Percentiles rank a stretch among this genome's conserved stretches.
Evolutionary conservation across 2,329 filamentous ascomycete genomes (phyloP).

Genomic region (Penicillium sclerotiorum): DNA sequence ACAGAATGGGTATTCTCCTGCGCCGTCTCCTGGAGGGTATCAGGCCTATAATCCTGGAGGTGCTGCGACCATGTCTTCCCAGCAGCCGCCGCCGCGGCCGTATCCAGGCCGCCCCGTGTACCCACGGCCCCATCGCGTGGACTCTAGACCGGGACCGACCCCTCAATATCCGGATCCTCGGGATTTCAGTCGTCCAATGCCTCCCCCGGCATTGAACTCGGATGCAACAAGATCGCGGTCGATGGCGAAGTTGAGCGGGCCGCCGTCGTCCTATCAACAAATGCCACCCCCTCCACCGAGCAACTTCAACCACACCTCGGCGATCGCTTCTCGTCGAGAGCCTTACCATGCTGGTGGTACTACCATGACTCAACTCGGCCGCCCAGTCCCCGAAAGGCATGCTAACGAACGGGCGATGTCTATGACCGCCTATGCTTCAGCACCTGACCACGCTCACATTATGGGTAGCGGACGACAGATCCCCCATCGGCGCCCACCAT

Average conservation of each 20-base stretch:
- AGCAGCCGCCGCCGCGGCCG: conserved; percentile 64
- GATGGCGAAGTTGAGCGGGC: conserved; percentile 74
- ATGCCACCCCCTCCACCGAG: conserved; percentile 53
- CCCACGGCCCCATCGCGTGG: conserved; percentile 70
- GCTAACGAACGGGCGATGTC: conserved; percentile 97
- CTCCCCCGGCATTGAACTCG: conserved; percentile 74
- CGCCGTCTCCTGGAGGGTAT: conserved; percentile 44
- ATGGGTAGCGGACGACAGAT: conserved; percentile 86
- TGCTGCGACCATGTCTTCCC: conserved; percentile 41
- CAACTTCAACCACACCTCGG: conserved; percentile 67
- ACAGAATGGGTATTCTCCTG: conserved; percentile 41
- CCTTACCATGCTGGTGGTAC: conserved; percentile 67
- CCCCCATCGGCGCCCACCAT: conserved; percentile 70
- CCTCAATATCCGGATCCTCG: conserved; percentile 62
- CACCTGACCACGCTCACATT: conserved; percentile 78
- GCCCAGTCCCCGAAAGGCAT: conserved; percentile 86
- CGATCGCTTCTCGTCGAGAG: conserved; percentile 76
- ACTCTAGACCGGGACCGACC: conserved; percentile 58
- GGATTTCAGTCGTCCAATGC: conserved; percentile 59
- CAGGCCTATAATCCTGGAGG: conserved; percentile 38
- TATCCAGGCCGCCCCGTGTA: conserved; percentile 70
- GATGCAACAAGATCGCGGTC: conserved; percentile 93
- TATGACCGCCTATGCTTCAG: conserved; percentile 79
- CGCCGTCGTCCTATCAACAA: conserved; percentile 73
- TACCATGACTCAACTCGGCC: conserved; percentile 81